A percentile compares a stretch with the other conserved stretches of the same genome.
These are phyloP conservation scores for Purpureocillium takamizusanense DNA, from an alignment of 2,329 filamentous ascomycete genomes.

Conservation along the genomic window DNA sequence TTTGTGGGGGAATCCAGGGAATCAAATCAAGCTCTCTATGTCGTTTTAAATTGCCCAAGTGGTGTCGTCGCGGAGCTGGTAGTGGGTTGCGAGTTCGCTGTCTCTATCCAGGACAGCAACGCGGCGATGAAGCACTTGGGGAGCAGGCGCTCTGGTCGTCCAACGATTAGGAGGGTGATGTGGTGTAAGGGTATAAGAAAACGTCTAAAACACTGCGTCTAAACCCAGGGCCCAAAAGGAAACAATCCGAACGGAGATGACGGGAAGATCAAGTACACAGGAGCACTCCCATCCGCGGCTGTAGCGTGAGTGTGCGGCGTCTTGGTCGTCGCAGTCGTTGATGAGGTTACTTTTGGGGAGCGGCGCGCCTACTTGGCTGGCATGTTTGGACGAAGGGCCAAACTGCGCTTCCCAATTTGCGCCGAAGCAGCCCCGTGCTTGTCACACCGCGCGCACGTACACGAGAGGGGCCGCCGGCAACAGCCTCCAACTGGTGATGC, in stretches of 20 bases:
- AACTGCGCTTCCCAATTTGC: neutral
- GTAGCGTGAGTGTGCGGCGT: constrained; percentile 4
- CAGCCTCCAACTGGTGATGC: too few relatives aligned
- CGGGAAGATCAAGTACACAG: constrained; percentile 12
- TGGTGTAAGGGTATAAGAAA: constrained; percentile 13
- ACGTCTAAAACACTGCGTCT: constrained; percentile 31
- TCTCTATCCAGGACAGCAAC: constrained; percentile 7
- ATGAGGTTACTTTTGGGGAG: constrained; percentile 1
- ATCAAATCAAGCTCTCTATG: constrained; percentile 7
- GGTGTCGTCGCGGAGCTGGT: too few relatives aligned
- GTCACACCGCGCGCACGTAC: too few relatives aligned
- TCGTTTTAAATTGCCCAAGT: constrained; percentile 11
- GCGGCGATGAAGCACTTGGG: constrained; percentile 9
- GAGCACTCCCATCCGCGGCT: constrained; percentile 17
- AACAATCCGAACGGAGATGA: constrained; percentile 10
- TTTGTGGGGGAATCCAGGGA: too few relatives aligned
- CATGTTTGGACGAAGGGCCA: constrained; percentile 8
- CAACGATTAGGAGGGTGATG: constrained; percentile 10
- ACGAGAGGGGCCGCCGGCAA: too few relatives aligned
- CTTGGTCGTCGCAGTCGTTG: constrained; percentile 5
- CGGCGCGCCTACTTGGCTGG: constrained; percentile 8
- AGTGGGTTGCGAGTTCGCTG: too few relatives aligned
- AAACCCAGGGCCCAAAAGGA: constrained; percentile 23
- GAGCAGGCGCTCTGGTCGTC: constrained; percentile 9
- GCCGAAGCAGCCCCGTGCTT: too few relatives aligned